These are phyloP conservation scores for Gliomastix tumulicola DNA, from an alignment of 2,329 filamentous ascomycete species.

Conservation along the genomic window DNA sequence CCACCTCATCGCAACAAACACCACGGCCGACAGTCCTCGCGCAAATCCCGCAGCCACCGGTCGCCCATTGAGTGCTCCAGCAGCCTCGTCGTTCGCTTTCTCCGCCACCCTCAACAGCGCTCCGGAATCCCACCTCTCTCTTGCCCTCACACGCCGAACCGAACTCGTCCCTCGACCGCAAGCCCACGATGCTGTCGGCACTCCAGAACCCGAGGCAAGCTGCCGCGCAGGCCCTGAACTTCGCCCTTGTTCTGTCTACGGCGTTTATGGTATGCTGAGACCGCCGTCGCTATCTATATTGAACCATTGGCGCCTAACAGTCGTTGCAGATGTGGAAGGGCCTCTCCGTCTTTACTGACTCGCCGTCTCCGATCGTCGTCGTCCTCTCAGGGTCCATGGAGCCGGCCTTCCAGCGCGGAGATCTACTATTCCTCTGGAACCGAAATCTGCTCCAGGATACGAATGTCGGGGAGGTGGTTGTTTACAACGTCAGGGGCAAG, in stretches of 20 bases:
- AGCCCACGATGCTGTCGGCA: constrained; percentile 57
- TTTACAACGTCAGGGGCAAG: constrained; percentile 80
- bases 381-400: constrained; percentile 84
- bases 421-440: constrained; percentile 73
- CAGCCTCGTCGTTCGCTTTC: too few relatives aligned
- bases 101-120: too few relatives aligned
- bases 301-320: not conserved
- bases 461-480: constrained; percentile 50
- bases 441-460: constrained; percentile 51
- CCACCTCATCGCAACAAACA: too few relatives aligned
- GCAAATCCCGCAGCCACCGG: too few relatives aligned
- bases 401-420: constrained; percentile 72
- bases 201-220: constrained; percentile 74
- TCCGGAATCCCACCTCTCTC: too few relatives aligned
- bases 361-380: constrained; percentile 71
- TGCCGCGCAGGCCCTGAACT: constrained; percentile 78
- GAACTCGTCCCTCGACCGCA: not conserved
- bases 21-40: too few relatives aligned
- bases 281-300: too few relatives aligned
- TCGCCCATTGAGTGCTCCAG: too few relatives aligned
- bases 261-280: constrained; percentile 70
- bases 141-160: too few relatives aligned
- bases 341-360: constrained; percentile 71
- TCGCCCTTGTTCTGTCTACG: constrained; percentile 81
- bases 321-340: constrained; percentile 84